Evolutionary conservation across 192 early-diverging fungal genomes (phyloP).

Genomic region (Mortierella alpina): DNA sequence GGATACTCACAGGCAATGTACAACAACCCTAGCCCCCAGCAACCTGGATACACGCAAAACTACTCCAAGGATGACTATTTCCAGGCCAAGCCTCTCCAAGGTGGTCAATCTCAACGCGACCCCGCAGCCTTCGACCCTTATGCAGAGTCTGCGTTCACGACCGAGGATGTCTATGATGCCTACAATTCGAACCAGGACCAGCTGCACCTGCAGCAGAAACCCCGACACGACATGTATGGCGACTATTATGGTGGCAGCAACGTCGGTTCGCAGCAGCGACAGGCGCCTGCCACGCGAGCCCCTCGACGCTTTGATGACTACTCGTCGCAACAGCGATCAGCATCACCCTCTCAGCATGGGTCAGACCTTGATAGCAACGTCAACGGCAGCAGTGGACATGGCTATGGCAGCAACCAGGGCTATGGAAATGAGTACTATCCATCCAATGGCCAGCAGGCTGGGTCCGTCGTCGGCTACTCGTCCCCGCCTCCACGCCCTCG

Average conservation of each 20-base stretch:
- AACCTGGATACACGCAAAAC: conserved; percentile 24
- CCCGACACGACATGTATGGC: conserved; percentile 9
- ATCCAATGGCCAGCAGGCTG: not conserved
- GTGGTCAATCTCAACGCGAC: not conserved
- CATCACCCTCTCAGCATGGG: conserved; percentile 39
- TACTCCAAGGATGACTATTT: conserved; percentile 36
- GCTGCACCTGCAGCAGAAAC: conserved; percentile 22
- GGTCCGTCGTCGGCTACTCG: not conserved
- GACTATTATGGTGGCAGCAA: conserved; percentile 4
- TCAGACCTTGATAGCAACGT: conserved; percentile 31
- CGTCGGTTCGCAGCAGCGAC: not conserved
- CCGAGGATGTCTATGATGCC: conserved; percentile 20
- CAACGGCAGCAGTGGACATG: conserved; percentile 9
- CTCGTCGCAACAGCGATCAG: conserved; percentile 5
- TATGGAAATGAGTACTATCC: conserved; percentile 18
- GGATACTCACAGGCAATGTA: conserved; percentile 1
- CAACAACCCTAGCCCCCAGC: conserved; percentile 19
- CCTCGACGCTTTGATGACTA: conserved; percentile 15
- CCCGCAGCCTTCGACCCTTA: conserved; percentile 24
- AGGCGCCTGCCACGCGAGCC: not conserved
- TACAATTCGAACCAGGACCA: conserved; percentile 22
- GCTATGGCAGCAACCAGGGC: conserved; percentile 4
- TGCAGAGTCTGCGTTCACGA: conserved; percentile 37
- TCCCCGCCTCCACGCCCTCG: conserved; percentile 21
- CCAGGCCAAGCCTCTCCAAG: conserved; percentile 28